Evolutionary conservation across 805 yeast species (phyloP).

Genomic region (Cyberlindnera euphorbiae): DNA sequence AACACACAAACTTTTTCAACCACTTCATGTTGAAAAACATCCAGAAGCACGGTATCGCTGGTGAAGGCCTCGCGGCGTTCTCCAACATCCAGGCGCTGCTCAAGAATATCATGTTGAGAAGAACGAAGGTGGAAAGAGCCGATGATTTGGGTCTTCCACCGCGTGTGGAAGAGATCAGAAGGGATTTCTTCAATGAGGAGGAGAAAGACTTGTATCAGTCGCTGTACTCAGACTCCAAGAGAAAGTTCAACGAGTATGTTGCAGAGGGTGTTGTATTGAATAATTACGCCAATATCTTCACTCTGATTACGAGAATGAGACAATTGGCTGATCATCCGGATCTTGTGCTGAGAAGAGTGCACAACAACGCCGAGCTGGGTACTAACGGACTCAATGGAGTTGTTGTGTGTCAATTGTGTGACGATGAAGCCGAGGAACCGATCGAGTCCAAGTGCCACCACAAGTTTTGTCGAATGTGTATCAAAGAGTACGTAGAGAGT

Average conservation of each 20-base stretch:
- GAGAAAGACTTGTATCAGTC: constrained; percentile 91
- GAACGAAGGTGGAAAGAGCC: constrained; percentile 94
- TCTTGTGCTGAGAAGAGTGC: constrained; percentile 72
- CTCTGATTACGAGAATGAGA: constrained; percentile 94
- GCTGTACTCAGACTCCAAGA: constrained; percentile 76
- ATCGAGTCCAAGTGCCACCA: constrained; percentile 94
- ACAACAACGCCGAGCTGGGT: constrained; percentile 32
- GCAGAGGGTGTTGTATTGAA: constrained; percentile 95
- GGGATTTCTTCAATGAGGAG: constrained; percentile 87
- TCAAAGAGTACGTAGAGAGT: constrained; percentile 84
- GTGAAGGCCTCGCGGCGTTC: constrained; percentile 77
- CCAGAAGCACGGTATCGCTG: constrained; percentile 77
- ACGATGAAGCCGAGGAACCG: constrained; percentile 98
- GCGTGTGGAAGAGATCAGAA: constrained; percentile 81
- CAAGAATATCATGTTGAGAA: constrained; percentile 80
- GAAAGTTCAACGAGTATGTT: constrained; percentile 88
- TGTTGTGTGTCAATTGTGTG: constrained; percentile 88
- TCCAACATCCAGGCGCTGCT: constrained; percentile 68
- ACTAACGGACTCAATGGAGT: constrained; percentile 32
- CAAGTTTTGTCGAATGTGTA: constrained; percentile 87
- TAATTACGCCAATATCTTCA: constrained; percentile 95
- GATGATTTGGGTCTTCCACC: constrained; percentile 98
- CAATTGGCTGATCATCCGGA: constrained; percentile 99
- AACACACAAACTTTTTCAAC: constrained; percentile 91
- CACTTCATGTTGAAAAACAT: constrained; percentile 94